These are phyloP conservation scores for Hippophae tibetana DNA, from an alignment of 306 rosid species.

Conservation along the genomic window DNA sequence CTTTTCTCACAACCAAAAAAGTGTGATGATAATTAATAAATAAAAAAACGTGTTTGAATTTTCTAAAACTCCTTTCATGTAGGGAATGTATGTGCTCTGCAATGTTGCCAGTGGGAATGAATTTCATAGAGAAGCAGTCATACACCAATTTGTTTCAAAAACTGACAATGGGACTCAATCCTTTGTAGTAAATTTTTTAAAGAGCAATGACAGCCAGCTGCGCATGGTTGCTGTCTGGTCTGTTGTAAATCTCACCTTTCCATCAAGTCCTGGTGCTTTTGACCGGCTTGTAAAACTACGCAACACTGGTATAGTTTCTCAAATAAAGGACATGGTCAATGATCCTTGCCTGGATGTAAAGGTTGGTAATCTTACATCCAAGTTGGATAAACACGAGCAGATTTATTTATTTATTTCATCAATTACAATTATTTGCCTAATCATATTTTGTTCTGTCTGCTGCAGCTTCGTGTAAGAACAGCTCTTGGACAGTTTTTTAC, in stretches of 20 bases:
- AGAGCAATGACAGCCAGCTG: slow-evolving; percentile 47
- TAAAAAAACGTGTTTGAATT: background rate
- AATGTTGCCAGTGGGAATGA: slow-evolving; percentile 79
- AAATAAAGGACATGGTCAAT: slow-evolving; percentile 56
- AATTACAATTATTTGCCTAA: slow-evolving; percentile 11
- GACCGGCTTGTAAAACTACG: slow-evolving; percentile 43
- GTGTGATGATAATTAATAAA: too few species aligned
- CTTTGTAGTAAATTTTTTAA: slow-evolving; percentile 50
- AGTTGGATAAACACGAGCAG: background rate
- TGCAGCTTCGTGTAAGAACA: slow-evolving; percentile 59
- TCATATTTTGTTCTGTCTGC: slow-evolving; percentile 12
- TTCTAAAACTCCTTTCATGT: slow-evolving; percentile 18
- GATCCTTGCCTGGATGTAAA: slow-evolving; percentile 71
- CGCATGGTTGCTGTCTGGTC: slow-evolving; percentile 66
- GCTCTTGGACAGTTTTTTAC: slow-evolving; percentile 51
- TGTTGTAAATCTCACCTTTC: slow-evolving; percentile 58
- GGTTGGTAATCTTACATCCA: slow-evolving; percentile 34
- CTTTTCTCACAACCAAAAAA: too few species aligned
- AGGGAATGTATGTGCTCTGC: slow-evolving; percentile 72
- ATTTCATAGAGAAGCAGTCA: slow-evolving; percentile 68
- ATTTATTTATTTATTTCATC: background rate
- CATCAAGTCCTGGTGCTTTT: slow-evolving; percentile 46
- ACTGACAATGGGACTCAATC: slow-evolving; percentile 35
- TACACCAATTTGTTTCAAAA: slow-evolving; percentile 49
- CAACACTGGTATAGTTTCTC: slow-evolving; percentile 60